A percentile compares a stretch with the other conserved stretches of the same genome.
Evolutionary conservation across 352 stramenopile genomes (phyloP).

Genomic region (Pythium graminicola): DNA sequence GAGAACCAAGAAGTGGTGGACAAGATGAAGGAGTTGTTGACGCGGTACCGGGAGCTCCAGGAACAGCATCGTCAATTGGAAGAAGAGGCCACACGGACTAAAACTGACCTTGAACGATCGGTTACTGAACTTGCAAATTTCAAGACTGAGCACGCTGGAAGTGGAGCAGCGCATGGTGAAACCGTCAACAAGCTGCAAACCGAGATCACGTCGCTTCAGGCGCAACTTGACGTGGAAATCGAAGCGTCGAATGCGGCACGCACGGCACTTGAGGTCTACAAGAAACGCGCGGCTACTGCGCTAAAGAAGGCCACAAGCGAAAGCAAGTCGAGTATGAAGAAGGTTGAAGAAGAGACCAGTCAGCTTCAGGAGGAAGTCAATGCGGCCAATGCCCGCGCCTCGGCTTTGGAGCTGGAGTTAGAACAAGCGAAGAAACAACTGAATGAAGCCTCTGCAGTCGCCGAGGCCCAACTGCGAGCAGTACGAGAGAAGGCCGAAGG

Average conservation of each 20-base stretch:
- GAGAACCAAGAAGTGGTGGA: conserved; percentile 30
- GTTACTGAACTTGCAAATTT: conserved; percentile 4
- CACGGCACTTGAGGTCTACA: conserved; percentile 68
- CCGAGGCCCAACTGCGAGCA: conserved; percentile 9
- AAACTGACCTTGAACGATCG: conserved; percentile 3
- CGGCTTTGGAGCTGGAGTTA: conserved; percentile 8
- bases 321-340: conserved; percentile 52
- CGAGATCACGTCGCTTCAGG: conserved; percentile 11
- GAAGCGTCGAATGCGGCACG: conserved; percentile 43
- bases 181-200: conserved; percentile 7
- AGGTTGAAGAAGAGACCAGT: conserved; percentile 33
- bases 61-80: conserved; percentile 23
- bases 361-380: conserved; percentile 44
- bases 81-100: not conserved
- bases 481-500: conserved; percentile 23
- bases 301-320: conserved; percentile 73
- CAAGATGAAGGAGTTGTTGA: conserved; percentile 24
- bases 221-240: conserved; percentile 41
- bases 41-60: conserved; percentile 27
- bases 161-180: not conserved
- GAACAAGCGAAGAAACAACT: conserved; percentile 5
- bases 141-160: conserved; percentile 6
- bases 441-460: not conserved
- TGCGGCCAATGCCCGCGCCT: conserved; percentile 32
- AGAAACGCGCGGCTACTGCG: conserved; percentile 65